Evolutionary conservation across 179 eudicot species (phyloP).

Genomic region (Spinacia oleracea): DNA sequence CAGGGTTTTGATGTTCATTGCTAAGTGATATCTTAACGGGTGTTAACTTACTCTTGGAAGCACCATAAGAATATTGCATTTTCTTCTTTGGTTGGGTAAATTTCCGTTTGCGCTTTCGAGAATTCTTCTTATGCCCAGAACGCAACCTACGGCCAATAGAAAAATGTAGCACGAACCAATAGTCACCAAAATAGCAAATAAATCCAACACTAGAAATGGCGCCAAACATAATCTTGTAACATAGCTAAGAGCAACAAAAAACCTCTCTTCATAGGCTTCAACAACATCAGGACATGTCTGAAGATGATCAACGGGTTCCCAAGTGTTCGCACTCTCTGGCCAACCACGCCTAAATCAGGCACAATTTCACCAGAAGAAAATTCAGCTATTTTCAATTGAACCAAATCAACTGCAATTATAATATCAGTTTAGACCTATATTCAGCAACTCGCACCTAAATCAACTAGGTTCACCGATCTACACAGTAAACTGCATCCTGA

Average conservation of each 20-base stretch:
- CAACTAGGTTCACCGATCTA: neutral
- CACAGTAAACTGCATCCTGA: neutral
- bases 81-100: slow-evolving; percentile 73
- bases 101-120: slow-evolving; percentile 72
- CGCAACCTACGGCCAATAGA: slow-evolving; percentile 43
- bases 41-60: slow-evolving; percentile 52
- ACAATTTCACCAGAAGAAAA: slow-evolving; percentile 20
- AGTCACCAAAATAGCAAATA: slow-evolving; percentile 3
- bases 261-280: slow-evolving; percentile 90
- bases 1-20: slow-evolving; percentile 36
- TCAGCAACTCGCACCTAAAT: neutral
- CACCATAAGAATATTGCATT: slow-evolving; percentile 63
- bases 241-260: slow-evolving; percentile 21
- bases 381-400: slow-evolving; percentile 6
- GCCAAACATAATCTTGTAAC: neutral
- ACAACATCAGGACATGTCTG: slow-evolving; percentile 74
- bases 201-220: slow-evolving; percentile 4
- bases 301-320: slow-evolving; percentile 96
- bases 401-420: neutral
- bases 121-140: slow-evolving; percentile 56
- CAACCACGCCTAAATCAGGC: slow-evolving; percentile 84
- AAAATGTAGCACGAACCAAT: slow-evolving; percentile 19
- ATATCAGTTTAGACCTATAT: neutral
- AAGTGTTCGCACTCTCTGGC: slow-evolving; percentile 95
- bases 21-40: slow-evolving; percentile 38